Percentiles rank a stretch among this genome's conserved stretches.
Conservation (phyloP, 2,329 filamentous ascomycete genomes). For the Sporothrix globosa region DNA sequence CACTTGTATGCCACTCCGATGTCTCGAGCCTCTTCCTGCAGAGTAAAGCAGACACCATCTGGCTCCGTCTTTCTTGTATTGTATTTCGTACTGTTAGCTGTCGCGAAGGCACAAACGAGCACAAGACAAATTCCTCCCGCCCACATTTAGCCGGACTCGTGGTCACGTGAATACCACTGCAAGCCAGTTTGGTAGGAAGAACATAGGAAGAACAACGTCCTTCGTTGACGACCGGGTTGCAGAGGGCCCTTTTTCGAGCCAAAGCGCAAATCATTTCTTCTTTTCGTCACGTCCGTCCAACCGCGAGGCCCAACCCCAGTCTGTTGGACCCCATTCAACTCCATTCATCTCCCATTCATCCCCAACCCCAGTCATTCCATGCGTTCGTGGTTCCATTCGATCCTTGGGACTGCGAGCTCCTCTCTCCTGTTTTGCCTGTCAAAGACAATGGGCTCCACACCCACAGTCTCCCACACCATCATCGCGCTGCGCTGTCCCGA, state of each 20-base stretch:
- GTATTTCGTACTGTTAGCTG: background rate
- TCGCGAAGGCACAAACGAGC: background rate
- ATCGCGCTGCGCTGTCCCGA: constrained; percentile 21
- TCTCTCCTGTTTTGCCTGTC: no score
- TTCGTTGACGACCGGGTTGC: no score
- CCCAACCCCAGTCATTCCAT: background rate
- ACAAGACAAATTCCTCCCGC: background rate
- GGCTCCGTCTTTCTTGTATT: background rate
- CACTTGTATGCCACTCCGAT: background rate
- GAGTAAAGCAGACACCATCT: background rate
- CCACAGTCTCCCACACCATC: background rate
- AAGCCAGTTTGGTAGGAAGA: no score
- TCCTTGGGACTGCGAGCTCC: background rate
- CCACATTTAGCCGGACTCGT: no score
- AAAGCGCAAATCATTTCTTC: background rate
- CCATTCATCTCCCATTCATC: background rate
- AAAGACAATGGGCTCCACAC: no score
- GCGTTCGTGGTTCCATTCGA: background rate
- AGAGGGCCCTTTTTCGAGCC: background rate
- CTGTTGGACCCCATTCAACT: no score
- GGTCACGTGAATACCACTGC: no score
- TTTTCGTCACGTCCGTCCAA: background rate
- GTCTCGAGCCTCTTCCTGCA: background rate
- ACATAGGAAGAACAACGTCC: no score
- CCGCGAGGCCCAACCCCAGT: no score